Percentiles rank a stretch among this genome's conserved stretches.
Evolutionary conservation across 768 basidiomycete species (phyloP).

Genomic region (Crucibulum laeve): DNA sequence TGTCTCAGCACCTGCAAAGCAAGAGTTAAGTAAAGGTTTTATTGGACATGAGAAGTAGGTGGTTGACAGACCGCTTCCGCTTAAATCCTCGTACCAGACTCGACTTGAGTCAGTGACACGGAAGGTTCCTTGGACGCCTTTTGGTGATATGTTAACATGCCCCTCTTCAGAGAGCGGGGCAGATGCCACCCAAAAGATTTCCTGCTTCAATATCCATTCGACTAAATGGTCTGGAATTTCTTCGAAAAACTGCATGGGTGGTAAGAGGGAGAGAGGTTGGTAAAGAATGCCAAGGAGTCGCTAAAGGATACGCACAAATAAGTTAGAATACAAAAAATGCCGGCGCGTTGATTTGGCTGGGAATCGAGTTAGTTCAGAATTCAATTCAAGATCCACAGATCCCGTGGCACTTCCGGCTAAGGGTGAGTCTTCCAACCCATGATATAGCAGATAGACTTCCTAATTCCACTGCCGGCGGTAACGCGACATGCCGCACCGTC

Average conservation of each 20-base stretch:
- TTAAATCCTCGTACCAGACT: constrained; percentile 75
- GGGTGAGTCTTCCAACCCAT: too few relatives aligned
- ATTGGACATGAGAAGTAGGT: not conserved
- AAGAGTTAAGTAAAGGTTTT: not conserved
- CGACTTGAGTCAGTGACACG: constrained; percentile 47
- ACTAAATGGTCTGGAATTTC: constrained; percentile 49
- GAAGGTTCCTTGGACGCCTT: constrained; percentile 57
- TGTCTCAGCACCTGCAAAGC: constrained; percentile 31
- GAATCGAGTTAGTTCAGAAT: too few relatives aligned
- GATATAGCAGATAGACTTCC: too few relatives aligned
- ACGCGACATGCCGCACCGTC: too few relatives aligned
- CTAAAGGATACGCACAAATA: too few relatives aligned
- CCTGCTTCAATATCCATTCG: constrained; percentile 56
- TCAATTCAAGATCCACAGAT: too few relatives aligned
- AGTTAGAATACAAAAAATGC: too few relatives aligned
- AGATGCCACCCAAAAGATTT: constrained; percentile 70
- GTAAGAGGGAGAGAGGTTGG: too few relatives aligned
- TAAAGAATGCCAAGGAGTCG: too few relatives aligned
- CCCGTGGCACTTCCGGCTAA: too few relatives aligned
- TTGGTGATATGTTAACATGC: constrained; percentile 67
- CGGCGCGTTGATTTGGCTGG: too few relatives aligned
- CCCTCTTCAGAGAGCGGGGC: constrained; percentile 54
- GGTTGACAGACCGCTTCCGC: constrained; percentile 52
- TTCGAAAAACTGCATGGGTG: constrained; percentile 51
- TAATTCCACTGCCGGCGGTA: too few relatives aligned